Conservation (phyloP, 1,284 basidiomycete genomes). For the Fomitopsis schrenkii region DNA sequence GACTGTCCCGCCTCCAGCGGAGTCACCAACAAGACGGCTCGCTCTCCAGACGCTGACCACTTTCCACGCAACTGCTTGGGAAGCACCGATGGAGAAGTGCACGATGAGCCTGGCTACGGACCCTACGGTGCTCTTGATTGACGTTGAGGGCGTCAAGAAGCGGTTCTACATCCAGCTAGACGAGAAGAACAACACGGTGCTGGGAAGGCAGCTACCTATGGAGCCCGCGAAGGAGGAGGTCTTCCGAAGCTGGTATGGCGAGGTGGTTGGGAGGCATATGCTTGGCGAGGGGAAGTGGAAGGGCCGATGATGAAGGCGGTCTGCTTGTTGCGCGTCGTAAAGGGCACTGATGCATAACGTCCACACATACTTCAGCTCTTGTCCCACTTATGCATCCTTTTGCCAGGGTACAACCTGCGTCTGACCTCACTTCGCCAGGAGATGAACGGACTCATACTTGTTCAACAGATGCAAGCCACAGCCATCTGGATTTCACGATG, state of each 20-base stretch:
- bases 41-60: slow-evolving; percentile 13
- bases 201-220: slow-evolving; percentile 1
- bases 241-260: slow-evolving; percentile 4
- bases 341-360: background rate
- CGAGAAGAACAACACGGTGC: background rate
- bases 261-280: slow-evolving; percentile 2
- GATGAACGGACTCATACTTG: too few relatives aligned
- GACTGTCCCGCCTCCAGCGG: background rate
- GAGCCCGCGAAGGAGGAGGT: slow-evolving; percentile 2
- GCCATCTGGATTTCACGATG: too few relatives aligned
- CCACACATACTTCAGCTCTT: too few relatives aligned
- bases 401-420: too few relatives aligned
- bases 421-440: too few relatives aligned
- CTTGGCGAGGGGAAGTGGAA: slow-evolving; percentile 4
- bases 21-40: background rate
- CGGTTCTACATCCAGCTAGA: background rate
- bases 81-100: slow-evolving; percentile 31
- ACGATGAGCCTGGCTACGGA: slow-evolving; percentile 31
- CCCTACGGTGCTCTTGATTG: slow-evolving; percentile 5
- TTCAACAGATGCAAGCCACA: too few relatives aligned
- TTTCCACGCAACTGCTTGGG: slow-evolving; percentile 28
- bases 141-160: background rate
- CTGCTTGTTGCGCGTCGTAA: background rate
- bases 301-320: background rate
- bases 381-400: too few relatives aligned